A percentile compares a stretch with the other conserved stretches of the same genome.
Evolutionary conservation across 805 yeast genomes (phyloP).

Genomic region (Metschnikowia continentalis): DNA sequence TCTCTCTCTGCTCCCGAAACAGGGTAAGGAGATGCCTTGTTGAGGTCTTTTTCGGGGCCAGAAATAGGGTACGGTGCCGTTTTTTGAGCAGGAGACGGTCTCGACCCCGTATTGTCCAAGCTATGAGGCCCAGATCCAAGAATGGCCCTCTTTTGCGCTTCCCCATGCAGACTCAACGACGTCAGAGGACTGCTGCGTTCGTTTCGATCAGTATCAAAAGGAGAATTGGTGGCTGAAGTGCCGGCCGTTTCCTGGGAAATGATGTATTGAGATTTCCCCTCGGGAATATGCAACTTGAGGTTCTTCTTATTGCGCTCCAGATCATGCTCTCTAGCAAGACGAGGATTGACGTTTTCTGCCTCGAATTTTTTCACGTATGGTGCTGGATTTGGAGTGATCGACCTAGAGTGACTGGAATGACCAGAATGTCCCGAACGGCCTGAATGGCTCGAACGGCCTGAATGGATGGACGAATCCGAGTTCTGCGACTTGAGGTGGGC

Average conservation of each 20-base stretch:
- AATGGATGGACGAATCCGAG: not conserved
- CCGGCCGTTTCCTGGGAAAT: slow-evolving; percentile 3
- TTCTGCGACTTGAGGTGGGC: not conserved
- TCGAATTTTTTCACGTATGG: slow-evolving; percentile 3
- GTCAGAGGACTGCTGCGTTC: slow-evolving; percentile 3
- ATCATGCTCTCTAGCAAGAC: not conserved
- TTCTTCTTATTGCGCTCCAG: slow-evolving; percentile 12
- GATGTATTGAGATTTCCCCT: slow-evolving; percentile 6
- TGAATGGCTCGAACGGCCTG: not conserved
- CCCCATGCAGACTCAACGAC: slow-evolving; percentile 1
- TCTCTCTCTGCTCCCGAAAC: slow-evolving; percentile 4
- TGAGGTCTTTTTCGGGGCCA: slow-evolving; percentile 13
- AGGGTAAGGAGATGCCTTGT: slow-evolving; percentile 11
- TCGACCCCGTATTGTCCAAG: not conserved
- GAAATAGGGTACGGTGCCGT: slow-evolving; percentile 6
- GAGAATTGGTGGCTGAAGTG: slow-evolving; percentile 4
- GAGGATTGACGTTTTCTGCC: slow-evolving; percentile 6
- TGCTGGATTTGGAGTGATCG: not conserved
- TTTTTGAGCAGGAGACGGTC: not conserved
- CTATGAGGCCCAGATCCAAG: not conserved
- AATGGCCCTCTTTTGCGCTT: not conserved
- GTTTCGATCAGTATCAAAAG: not conserved
- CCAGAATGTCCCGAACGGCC: not conserved
- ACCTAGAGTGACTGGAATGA: not conserved
- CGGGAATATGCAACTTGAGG: slow-evolving; percentile 12